These are phyloP conservation scores for Fusarium veterinarium DNA, from an alignment of 2,329 filamentous ascomycete species.

Conservation along the genomic window DNA sequence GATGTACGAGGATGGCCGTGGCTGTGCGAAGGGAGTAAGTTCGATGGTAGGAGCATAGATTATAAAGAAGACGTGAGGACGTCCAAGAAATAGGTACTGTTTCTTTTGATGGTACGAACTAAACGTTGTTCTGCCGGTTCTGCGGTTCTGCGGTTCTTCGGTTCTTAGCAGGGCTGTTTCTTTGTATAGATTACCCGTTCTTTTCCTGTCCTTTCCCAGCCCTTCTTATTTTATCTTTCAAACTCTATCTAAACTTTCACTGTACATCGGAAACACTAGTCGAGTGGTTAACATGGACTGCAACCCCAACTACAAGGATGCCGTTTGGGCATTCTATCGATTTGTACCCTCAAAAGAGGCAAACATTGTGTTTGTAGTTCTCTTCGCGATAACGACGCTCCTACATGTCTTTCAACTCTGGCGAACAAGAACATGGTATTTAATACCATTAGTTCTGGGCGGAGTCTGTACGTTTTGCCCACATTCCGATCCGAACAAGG, in stretches of 20 bases:
- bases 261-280: background rate
- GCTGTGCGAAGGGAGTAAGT: background rate
- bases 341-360: constrained; percentile 40
- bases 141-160: background rate
- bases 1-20: background rate
- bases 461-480: constrained; percentile 35
- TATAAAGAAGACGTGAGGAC: background rate
- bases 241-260: background rate
- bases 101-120: background rate
- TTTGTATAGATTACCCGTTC: background rate
- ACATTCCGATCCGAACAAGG: background rate
- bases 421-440: constrained; percentile 43
- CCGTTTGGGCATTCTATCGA: constrained; percentile 41
- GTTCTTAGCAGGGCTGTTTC: no score
- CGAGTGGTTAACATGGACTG: constrained; percentile 23
- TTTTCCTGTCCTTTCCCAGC: background rate
- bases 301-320: constrained; percentile 39
- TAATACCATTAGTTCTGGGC: constrained; percentile 40
- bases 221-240: background rate
- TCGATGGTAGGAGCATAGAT: background rate
- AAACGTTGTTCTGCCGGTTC: background rate
- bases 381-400: constrained; percentile 39
- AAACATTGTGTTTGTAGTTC: constrained; percentile 38
- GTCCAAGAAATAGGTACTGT: background rate
- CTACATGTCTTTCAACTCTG: constrained; percentile 42